Conservation (phyloP, 306 rosid species). For the Glycyrrhiza uralensis region DNA sequence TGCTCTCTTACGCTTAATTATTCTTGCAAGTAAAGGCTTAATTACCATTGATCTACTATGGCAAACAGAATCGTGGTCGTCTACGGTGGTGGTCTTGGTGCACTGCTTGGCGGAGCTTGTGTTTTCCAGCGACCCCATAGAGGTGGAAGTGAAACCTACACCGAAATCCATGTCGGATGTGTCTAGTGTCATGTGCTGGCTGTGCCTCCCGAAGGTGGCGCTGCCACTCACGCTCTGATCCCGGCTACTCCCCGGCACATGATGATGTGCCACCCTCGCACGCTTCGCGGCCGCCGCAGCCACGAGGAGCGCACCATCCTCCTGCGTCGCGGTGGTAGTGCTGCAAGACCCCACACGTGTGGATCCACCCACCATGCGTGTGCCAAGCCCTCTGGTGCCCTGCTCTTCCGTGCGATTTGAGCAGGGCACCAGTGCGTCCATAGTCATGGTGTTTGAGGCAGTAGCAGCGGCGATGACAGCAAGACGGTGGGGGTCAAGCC, state of each 20-base stretch:
- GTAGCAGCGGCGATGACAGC: not conserved
- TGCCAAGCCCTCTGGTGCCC: slow-evolving; percentile 5
- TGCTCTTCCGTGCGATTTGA: slow-evolving; percentile 32
- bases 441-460: slow-evolving; percentile 29
- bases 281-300: slow-evolving; percentile 7
- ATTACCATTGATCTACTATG: slow-evolving; percentile 71
- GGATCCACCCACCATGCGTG: slow-evolving; percentile 35
- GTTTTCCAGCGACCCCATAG: slow-evolving; percentile 59
- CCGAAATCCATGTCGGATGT: slow-evolving; percentile 49
- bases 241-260: slow-evolving; percentile 36
- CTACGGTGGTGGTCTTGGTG: slow-evolving; percentile 45
- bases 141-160: slow-evolving; percentile 45
- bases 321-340: not conserved
- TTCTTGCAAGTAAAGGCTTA: not conserved
- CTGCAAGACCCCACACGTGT: slow-evolving; percentile 51
- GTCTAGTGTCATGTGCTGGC: slow-evolving; percentile 45
- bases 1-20: too few species aligned
- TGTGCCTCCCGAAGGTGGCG: slow-evolving; percentile 52
- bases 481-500: slow-evolving; percentile 38
- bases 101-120: slow-evolving; percentile 48
- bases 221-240: slow-evolving; percentile 55
- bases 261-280: slow-evolving; percentile 28
- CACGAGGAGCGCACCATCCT: not conserved
- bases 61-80: slow-evolving; percentile 80
- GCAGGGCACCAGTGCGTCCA: slow-evolving; percentile 86